Evolutionary conservation across 2,329 filamentous ascomycete genomes (phyloP).

Genomic region (Monosporascus ibericus): DNA sequence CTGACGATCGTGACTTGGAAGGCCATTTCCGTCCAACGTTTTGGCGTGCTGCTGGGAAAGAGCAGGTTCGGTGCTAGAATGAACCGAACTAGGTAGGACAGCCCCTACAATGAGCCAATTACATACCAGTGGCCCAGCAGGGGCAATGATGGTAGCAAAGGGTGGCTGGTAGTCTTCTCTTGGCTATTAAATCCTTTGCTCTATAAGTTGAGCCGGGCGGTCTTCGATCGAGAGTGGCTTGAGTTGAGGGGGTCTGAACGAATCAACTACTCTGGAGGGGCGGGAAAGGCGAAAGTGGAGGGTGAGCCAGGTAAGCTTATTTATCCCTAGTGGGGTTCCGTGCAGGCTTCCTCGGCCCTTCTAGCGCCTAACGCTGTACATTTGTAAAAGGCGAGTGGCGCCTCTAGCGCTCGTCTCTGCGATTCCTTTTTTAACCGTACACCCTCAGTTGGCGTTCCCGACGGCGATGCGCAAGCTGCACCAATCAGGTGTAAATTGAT

Average conservation of each 20-base stretch:
- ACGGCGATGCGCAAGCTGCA: too few relatives aligned
- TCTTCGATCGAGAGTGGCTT: background rate
- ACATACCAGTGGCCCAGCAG: background rate
- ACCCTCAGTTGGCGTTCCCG: background rate
- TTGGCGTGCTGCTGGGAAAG: constrained; percentile 2
- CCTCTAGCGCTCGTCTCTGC: too few relatives aligned
- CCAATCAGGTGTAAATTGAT: background rate
- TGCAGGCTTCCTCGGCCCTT: constrained; percentile 31
- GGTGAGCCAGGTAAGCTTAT: background rate
- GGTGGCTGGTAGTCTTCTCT: background rate
- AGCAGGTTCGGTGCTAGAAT: constrained; percentile 17
- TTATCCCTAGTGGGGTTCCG: constrained; percentile 19
- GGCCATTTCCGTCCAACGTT: background rate
- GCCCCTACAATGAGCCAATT: background rate
- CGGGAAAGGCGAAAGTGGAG: background rate
- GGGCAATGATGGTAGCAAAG: background rate
- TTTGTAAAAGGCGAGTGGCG: too few relatives aligned
- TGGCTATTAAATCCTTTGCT: background rate
- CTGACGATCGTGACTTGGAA: background rate
- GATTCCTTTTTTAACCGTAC: background rate
- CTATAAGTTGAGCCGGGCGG: background rate
- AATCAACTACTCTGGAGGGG: background rate
- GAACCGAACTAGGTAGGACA: constrained; percentile 15
- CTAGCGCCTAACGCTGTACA: constrained; percentile 21
- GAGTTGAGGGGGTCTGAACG: background rate